Conservation (phyloP, 1,284 basidiomycete genomes). For the Amylostereum areolatum region DNA sequence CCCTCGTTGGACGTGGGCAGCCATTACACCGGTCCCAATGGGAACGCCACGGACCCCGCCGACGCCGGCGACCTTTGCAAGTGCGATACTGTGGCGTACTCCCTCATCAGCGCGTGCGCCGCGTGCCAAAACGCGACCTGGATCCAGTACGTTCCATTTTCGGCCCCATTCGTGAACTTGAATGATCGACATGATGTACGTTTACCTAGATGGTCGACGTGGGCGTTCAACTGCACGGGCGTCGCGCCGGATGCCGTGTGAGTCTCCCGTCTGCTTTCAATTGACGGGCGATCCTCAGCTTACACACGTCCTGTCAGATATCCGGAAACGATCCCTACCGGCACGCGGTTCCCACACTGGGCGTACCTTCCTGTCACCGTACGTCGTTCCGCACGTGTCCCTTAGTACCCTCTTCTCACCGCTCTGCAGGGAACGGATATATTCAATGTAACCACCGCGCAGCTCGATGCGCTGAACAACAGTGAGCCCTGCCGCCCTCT, state of each 20-base stretch:
- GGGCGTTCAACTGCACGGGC: constrained; percentile 29
- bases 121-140: constrained; percentile 25
- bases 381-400: not conserved
- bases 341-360: constrained; percentile 33
- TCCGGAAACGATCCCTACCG: constrained; percentile 24
- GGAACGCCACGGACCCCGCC: constrained; percentile 12
- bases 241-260: constrained; percentile 3
- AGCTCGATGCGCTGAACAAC: no score
- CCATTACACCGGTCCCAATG: constrained; percentile 31
- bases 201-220: constrained; percentile 13
- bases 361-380: constrained; percentile 34
- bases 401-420: not conserved
- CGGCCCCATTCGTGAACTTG: not conserved
- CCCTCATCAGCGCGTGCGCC: constrained; percentile 32
- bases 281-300: not conserved
- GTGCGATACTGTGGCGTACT: constrained; percentile 30
- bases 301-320: constrained; percentile 17
- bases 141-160: constrained; percentile 1
- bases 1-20: constrained; percentile 23
- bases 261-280: not conserved
- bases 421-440: no score
- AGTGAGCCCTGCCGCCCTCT: no score
- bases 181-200: constrained; percentile 18
- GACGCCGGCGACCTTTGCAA: constrained; percentile 20
- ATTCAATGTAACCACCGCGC: no score